These are phyloP conservation scores for Phaeotremella skinneri DNA, from an alignment of 768 basidiomycete species.

Conservation along the genomic window DNA sequence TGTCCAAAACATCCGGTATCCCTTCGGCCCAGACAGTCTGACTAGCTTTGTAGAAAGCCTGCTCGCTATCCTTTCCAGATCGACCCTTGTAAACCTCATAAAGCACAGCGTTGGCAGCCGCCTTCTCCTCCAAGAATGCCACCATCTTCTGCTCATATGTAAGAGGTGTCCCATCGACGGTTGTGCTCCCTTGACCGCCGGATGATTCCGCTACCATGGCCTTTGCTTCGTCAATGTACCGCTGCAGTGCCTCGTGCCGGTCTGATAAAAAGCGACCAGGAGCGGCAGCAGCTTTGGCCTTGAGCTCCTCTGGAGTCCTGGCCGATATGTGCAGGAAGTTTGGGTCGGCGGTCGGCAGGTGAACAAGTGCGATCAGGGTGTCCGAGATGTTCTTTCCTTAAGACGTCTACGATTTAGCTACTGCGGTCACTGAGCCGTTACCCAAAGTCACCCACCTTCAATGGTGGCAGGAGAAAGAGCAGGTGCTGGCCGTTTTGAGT, in stretches of 20 bases:
- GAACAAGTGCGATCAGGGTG: slow-evolving; percentile 60
- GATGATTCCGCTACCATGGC: slow-evolving; percentile 11
- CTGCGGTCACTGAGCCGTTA: neutral
- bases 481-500: slow-evolving; percentile 71
- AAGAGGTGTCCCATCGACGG: slow-evolving; percentile 1
- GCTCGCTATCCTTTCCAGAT: slow-evolving; percentile 34
- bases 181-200: slow-evolving; percentile 6
- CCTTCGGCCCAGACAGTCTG: slow-evolving; percentile 47
- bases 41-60: slow-evolving; percentile 49
- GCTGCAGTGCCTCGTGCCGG: slow-evolving; percentile 58
- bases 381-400: slow-evolving; percentile 53
- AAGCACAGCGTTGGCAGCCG: slow-evolving; percentile 43
- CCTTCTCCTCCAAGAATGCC: slow-evolving; percentile 48
- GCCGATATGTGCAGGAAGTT: slow-evolving; percentile 63
- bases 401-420: neutral
- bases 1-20: slow-evolving; percentile 46
- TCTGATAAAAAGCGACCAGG: slow-evolving; percentile 54
- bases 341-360: slow-evolving; percentile 65
- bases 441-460: slow-evolving; percentile 56
- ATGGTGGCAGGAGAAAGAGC: slow-evolving; percentile 76
- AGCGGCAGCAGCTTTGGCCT: slow-evolving; percentile 54
- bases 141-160: slow-evolving; percentile 45
- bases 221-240: slow-evolving; percentile 59
- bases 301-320: slow-evolving; percentile 59
- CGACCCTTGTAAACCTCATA: slow-evolving; percentile 44